Conservation (phyloP, 2,329 filamentous ascomycete genomes). For the Cytospora leucostoma region DNA sequence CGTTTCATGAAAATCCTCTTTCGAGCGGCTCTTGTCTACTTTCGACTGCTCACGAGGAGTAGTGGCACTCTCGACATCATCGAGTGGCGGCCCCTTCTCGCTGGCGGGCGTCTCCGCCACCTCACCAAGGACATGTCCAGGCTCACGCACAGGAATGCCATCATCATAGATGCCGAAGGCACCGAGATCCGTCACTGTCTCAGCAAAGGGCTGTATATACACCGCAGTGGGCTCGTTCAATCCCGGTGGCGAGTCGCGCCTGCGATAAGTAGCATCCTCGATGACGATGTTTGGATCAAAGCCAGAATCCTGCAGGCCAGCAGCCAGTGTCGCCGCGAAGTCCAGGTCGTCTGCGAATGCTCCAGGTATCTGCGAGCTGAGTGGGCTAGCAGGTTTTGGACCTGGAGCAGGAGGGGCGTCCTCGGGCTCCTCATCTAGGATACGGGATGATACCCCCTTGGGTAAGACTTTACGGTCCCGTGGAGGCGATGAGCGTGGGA, state of each 20-base stretch:
- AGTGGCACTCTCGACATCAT: constrained; percentile 33
- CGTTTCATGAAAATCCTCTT: constrained; percentile 33
- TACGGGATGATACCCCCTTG: constrained; percentile 19
- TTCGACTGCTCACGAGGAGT: constrained; percentile 17
- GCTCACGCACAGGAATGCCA: constrained; percentile 34
- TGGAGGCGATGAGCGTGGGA: constrained; percentile 22
- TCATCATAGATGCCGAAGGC: constrained; percentile 38
- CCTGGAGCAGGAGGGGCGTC: constrained; percentile 46
- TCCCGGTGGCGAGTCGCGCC: constrained; percentile 64
- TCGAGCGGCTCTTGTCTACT: constrained; percentile 37
- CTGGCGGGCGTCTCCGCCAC: constrained; percentile 44
- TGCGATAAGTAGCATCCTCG: constrained; percentile 63
- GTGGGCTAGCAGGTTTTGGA: constrained; percentile 56
- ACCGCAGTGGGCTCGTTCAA: constrained; percentile 48
- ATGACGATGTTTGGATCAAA: constrained; percentile 73
- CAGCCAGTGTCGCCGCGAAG: constrained; percentile 70
- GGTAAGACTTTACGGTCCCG: constrained; percentile 23
- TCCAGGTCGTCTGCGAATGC: constrained; percentile 67
- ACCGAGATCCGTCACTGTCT: constrained; percentile 49
- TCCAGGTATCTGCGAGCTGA: constrained; percentile 59
- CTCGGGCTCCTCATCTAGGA: constrained; percentile 26
- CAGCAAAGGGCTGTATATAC: constrained; percentile 53
- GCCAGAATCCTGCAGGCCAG: constrained; percentile 67
- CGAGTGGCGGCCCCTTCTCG: constrained; percentile 34
- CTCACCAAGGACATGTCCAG: constrained; percentile 52